Conservation (phyloP, 805 yeast species). For the Brettanomyces naardenensis region DNA sequence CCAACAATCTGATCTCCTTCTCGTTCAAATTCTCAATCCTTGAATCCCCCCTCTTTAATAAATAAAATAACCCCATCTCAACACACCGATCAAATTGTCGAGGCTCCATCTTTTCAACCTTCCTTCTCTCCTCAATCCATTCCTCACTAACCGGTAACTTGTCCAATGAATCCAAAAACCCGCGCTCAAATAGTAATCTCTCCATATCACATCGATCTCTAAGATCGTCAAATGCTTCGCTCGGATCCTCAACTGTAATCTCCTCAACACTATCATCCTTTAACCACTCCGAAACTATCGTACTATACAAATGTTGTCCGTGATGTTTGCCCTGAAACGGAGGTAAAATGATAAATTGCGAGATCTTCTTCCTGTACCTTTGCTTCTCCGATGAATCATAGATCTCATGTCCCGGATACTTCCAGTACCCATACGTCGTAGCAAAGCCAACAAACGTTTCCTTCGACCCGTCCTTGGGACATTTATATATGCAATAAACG, state of each 20-base stretch:
- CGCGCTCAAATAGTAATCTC: slow-evolving; percentile 31
- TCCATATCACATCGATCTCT: slow-evolving; percentile 75
- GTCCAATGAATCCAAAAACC: slow-evolving; percentile 22
- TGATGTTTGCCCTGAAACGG: slow-evolving; percentile 69
- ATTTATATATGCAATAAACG: slow-evolving; percentile 45
- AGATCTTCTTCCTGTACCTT: slow-evolving; percentile 59
- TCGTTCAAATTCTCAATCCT: slow-evolving; percentile 17
- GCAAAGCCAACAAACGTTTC: slow-evolving; percentile 65
- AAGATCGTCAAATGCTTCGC: slow-evolving; percentile 83
- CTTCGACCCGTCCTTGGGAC: slow-evolving; percentile 24
- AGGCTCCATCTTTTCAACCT: slow-evolving; percentile 51
- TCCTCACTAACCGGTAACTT: slow-evolving; percentile 18
- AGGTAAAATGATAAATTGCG: slow-evolving; percentile 82
- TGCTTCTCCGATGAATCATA: slow-evolving; percentile 36
- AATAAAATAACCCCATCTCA: slow-evolving; percentile 62
- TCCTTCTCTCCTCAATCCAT: slow-evolving; percentile 35
- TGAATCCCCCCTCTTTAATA: slow-evolving; percentile 16
- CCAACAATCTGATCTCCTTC: slow-evolving; percentile 43
- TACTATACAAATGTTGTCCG: slow-evolving; percentile 60
- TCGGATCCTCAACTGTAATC: slow-evolving; percentile 90
- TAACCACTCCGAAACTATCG: slow-evolving; percentile 49
- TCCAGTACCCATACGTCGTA: slow-evolving; percentile 81
- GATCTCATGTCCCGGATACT: slow-evolving; percentile 43
- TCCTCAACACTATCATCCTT: slow-evolving; percentile 48
- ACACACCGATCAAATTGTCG: slow-evolving; percentile 71